phyloP scores from a whole-genome alignment of 495 filamentous ascomycete genomes.

The Elasticomyces elasticus region DNA sequence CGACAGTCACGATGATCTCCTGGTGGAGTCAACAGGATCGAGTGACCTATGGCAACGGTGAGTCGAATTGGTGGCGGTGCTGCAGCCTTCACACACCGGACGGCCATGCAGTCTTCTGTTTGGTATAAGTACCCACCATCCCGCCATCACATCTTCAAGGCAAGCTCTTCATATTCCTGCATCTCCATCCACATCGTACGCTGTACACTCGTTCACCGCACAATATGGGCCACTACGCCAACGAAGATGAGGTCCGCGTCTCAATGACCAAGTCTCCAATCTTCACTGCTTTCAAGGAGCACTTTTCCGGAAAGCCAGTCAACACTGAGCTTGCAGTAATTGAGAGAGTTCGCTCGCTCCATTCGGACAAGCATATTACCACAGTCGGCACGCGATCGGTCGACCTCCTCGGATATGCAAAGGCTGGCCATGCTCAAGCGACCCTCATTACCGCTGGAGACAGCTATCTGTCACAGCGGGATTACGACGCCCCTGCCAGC shows the following conservation, averaged over 20 bases:
- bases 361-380: slow-evolving; percentile 8
- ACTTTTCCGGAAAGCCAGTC: background rate
- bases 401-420: slow-evolving; percentile 40
- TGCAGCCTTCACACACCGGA: background rate
- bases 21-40: no score
- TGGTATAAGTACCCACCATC: background rate
- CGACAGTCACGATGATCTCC: no score
- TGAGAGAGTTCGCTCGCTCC: slow-evolving; percentile 1
- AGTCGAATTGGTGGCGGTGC: background rate
- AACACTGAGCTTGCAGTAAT: slow-evolving; percentile 2
- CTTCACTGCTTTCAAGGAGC: slow-evolving; percentile 1
- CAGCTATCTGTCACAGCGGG: slow-evolving; percentile 27
- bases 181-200: background rate
- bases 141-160: background rate
- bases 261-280: background rate
- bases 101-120: background rate
- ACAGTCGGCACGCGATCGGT: background rate
- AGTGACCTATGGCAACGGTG: no score
- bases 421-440: slow-evolving; percentile 37
- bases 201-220: background rate
- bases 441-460: slow-evolving; percentile 28
- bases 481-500: slow-evolving; percentile 40
- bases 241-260: background rate
- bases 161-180: background rate
- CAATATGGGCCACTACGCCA: slow-evolving; percentile 2